Evolutionary conservation across 2,329 filamentous ascomycete species (phyloP), one percentile per base, ranked within the genome.

Genomic region (Penicillium sp.): DNA sequence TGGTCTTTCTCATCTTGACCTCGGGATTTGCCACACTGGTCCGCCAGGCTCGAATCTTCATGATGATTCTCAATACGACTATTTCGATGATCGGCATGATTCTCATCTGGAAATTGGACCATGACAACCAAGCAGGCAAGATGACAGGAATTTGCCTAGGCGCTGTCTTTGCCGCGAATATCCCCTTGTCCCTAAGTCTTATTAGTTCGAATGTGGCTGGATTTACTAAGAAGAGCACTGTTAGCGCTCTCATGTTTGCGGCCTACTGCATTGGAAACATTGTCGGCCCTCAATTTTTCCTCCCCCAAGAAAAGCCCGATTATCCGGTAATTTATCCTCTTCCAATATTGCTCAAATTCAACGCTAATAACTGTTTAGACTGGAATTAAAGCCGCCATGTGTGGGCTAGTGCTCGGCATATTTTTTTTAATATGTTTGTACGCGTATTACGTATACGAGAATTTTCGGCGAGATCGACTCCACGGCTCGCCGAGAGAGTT

Each of bases 181-280:
- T 72, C n/a, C 69, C 70, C 1, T 58, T 73, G 1, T 66, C 68
- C 0, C 46, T 72, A 41, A 69, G 66, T 55, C 46, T 70, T 7
- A 67, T 70, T 40, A 69, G 59, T 33, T 70, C 68, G 3, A 73
- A 73, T 23, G 64, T 71, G 3, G 68, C 69, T 3, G 69, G 69
- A 0, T 69, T 72, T 43, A 72, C 70, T 1, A 73, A 73, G 45
- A 64, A 66, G 23, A 68, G 66, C 36, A 64, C 64, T 1, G 65
- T 68, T 3, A 68, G 71, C 2, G 79, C 79, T 0, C 66, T 79
- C 20, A 58, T 83, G 15, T 83, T 83, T 49, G 75, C 77, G 0
- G 80, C 65, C 4, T 69, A 69, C 46, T 69, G 69, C 30, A 48
- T 70, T 34, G 67, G 67, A 3, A 70, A 70, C 32, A 70, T 72